phyloP scores from a whole-genome alignment of 352 stramenopile genomes.

The Phytophthora lateralis region DNA sequence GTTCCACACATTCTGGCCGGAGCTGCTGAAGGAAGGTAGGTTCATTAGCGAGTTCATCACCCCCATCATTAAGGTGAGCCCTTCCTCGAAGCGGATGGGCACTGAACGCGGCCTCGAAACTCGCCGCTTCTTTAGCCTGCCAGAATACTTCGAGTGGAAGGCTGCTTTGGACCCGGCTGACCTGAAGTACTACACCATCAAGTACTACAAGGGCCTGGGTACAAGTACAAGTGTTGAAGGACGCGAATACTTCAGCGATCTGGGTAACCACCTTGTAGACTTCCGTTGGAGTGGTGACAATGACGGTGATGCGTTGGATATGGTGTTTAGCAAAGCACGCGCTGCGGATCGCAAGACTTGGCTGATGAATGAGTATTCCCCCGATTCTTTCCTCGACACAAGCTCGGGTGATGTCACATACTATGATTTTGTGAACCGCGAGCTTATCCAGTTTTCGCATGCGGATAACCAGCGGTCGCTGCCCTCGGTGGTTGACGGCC shows the following conservation, averaged over 20 bases:
- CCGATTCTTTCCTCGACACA: constrained; percentile 95
- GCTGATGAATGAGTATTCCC: constrained; percentile 89
- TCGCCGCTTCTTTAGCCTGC: constrained; percentile 97
- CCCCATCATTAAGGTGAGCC: constrained; percentile 97
- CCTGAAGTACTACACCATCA: constrained; percentile 95
- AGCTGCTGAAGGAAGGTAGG: constrained; percentile 91
- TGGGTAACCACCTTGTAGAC: constrained; percentile 94
- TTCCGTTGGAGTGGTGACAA: constrained; percentile 75
- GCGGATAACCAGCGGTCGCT: constrained; percentile 97
- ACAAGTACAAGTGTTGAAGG: constrained; percentile 97
- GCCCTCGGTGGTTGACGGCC: constrained; percentile 95
- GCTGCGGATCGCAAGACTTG: constrained; percentile 97
- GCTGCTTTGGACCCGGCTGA: constrained; percentile 50
- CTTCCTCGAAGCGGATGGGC: constrained; percentile 51
- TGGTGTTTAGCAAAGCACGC: constrained; percentile 98
- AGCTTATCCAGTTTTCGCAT: constrained; percentile 98
- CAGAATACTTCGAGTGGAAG: constrained; percentile 97
- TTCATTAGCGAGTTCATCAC: constrained; percentile 99
- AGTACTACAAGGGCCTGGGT: constrained; percentile 99
- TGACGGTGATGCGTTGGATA: constrained; percentile 96
- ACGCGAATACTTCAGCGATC: constrained; percentile 98
- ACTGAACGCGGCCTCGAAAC: constrained; percentile 71
- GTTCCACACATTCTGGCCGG: constrained; percentile 99
- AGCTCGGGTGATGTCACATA: constrained; percentile 90
- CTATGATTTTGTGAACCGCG: constrained; percentile 98